Percentiles rank a stretch among this genome's conserved stretches.
Evolutionary conservation across 805 yeast species (phyloP).

Genomic region (Teunomyces pallodes): DNA sequence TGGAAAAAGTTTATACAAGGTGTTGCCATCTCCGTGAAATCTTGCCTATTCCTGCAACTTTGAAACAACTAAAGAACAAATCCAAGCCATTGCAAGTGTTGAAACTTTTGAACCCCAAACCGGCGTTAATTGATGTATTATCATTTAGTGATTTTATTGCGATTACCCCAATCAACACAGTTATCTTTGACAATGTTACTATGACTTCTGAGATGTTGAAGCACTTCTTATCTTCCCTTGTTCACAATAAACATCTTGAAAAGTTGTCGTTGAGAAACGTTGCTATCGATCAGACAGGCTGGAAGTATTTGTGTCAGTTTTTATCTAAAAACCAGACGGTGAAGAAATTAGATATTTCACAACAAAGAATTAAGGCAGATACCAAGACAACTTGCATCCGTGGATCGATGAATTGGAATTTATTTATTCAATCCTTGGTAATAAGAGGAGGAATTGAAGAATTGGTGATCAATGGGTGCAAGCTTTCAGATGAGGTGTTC

Average conservation of each 20-base stretch:
- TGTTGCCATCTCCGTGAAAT: conserved; percentile 51
- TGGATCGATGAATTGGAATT: conserved; percentile 52
- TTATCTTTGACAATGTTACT: conserved; percentile 56
- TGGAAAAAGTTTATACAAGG: conserved; percentile 50
- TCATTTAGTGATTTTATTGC: conserved; percentile 59
- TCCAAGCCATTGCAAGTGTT: conserved; percentile 51
- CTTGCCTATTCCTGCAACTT: conserved; percentile 49
- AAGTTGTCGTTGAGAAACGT: conserved; percentile 55
- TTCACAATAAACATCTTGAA: conserved; percentile 43
- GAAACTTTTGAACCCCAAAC: conserved; percentile 56
- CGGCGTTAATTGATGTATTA: conserved; percentile 54
- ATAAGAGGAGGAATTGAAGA: conserved; percentile 55
- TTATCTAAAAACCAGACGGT: conserved; percentile 40
- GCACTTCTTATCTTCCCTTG: conserved; percentile 46
- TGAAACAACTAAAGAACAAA: conserved; percentile 53
- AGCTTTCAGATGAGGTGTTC: conserved; percentile 42
- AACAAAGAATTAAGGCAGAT: conserved; percentile 50
- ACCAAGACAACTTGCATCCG: conserved; percentile 37
- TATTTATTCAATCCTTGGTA: conserved; percentile 43
- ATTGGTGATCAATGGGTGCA: conserved; percentile 57
- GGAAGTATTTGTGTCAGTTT: conserved; percentile 51
- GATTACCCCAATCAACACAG: conserved; percentile 52
- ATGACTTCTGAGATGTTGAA: conserved; percentile 54
- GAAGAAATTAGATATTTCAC: conserved; percentile 55
- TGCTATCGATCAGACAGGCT: conserved; percentile 50